A percentile compares a stretch with the other conserved stretches of the same genome.
Evolutionary conservation across 768 basidiomycete species (phyloP).

Genomic region (Lenzites betulinus): DNA sequence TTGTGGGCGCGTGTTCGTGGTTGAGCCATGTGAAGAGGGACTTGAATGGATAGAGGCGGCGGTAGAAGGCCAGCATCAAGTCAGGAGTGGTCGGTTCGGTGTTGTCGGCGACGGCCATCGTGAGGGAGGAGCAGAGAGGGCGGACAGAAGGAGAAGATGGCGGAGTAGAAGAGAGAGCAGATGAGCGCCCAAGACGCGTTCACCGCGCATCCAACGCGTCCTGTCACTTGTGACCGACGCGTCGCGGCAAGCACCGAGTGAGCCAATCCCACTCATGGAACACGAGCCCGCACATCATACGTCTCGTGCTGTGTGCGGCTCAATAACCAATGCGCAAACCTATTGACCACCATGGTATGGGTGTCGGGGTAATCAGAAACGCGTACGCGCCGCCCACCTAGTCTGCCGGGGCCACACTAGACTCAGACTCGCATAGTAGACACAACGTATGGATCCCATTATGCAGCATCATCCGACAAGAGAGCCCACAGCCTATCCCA

Average conservation of each 20-base stretch:
- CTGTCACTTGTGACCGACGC: neutral
- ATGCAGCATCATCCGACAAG: neutral
- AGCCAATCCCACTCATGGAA: neutral
- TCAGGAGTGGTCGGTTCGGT: constrained; percentile 47
- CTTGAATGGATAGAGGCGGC: constrained; percentile 91
- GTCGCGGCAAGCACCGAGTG: neutral
- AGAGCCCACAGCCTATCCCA: neutral
- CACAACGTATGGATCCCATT: too few species aligned
- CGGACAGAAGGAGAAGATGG: too few species aligned
- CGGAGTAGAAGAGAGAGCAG: constrained; percentile 13
- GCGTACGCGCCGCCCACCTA: too few species aligned
- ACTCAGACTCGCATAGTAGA: neutral
- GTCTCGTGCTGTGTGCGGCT: neutral
- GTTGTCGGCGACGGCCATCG: constrained; percentile 11
- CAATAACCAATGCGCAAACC: too few species aligned
- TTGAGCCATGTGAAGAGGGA: constrained; percentile 95
- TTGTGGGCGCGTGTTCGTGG: constrained; percentile 78
- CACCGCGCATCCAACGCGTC: neutral
- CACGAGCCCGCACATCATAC: neutral
- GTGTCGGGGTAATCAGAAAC: too few species aligned
- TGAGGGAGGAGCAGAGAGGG: too few species aligned
- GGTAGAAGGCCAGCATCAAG: constrained; percentile 80
- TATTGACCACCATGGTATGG: too few species aligned
- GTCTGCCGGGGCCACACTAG: too few species aligned
- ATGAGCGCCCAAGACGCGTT: neutral